Evolutionary conservation across 2,329 filamentous ascomycete genomes (phyloP), one percentile per base, ranked within the genome.

Genomic region (Chaetomium sp.): DNA sequence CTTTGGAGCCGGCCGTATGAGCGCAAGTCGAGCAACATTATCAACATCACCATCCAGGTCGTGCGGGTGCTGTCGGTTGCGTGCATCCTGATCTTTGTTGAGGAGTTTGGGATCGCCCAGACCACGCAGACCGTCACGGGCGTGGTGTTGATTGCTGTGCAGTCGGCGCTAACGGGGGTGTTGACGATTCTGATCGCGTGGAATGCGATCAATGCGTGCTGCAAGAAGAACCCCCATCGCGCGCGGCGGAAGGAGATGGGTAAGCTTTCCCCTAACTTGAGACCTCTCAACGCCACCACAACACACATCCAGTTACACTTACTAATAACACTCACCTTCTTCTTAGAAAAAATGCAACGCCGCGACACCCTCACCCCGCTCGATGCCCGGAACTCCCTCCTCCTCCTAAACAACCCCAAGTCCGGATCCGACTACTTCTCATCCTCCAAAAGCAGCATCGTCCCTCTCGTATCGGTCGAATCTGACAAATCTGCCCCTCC

Each of bases 81-180:
- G 53, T 96, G 91, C 74, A 89, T 97, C 64, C 75, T 99, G 62
- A 79, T 97, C 51, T 99, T 97, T 65, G 92, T 97, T 34, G 88
- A 97, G 68, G 87, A 97, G 73, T 84, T 99, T 53, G 89, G 88
- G 55, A 86, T 99, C 63, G 80, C 85, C 5, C 86, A 96, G 71
- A 95, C 91, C 8, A 96, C 92, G 8, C 90, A 96, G 76, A 97
- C 94, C 0, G 82, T 97, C 49, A 92, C 89, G 12, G 94, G 94
- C 54, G 83, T 97, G n/a, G 89, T 91, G 12, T 79, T 99, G 57
- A 94, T 97, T 62, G 89, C 86, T n/a, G 80, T 97, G 5, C 94
- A 99, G 72, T 89, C 89, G 0, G 81, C 86, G 0, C 75, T 99
- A 62, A 95, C 91, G 5, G 91, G 81, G 59, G 72, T 90, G 32